These are phyloP conservation scores for Nigrospora osmanthi DNA, from an alignment of 2,329 filamentous ascomycete species.

Conservation along the genomic window DNA sequence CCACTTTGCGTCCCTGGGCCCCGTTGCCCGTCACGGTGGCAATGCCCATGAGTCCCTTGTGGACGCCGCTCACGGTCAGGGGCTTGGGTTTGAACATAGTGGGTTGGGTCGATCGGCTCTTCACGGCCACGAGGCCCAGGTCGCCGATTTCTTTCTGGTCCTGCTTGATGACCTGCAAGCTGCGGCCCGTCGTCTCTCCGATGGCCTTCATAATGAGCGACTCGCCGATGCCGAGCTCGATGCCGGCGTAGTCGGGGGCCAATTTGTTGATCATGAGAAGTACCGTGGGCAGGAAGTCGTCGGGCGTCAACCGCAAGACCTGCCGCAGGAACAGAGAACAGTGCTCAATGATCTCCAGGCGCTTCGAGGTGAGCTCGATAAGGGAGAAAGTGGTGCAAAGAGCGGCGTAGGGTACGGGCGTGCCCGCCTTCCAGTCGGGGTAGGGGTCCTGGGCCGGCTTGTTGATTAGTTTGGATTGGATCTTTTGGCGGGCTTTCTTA, in stretches of 20 bases:
- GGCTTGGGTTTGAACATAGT: constrained; percentile 98
- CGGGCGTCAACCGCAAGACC: constrained; percentile 83
- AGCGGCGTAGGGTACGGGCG: constrained; percentile 88
- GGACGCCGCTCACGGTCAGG: constrained; percentile 78
- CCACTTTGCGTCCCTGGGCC: constrained; percentile 84
- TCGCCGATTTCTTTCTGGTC: constrained; percentile 97
- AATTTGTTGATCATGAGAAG: constrained; percentile 97
- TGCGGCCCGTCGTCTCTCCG: constrained; percentile 86
- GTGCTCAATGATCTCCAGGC: constrained; percentile 79
- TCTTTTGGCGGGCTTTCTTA: constrained; percentile 75
- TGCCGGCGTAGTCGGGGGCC: constrained; percentile 90
- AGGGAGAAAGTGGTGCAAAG: constrained; percentile 92
- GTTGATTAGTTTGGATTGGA: constrained; percentile 63
- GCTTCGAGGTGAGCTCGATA: constrained; percentile 89
- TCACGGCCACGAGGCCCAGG: constrained; percentile 86
- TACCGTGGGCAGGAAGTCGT: constrained; percentile 80
- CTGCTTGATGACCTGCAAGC: constrained; percentile 80
- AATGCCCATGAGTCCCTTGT: constrained; percentile 80
- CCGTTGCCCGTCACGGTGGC: constrained; percentile 82
- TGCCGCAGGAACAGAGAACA: constrained; percentile 88
- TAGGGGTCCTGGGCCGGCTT: constrained; percentile 63
- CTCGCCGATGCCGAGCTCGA: constrained; percentile 97
- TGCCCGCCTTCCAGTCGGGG: constrained; percentile 86
- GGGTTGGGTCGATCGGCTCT: constrained; percentile 88
- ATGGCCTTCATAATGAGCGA: constrained; percentile 99